Evolutionary conservation across 768 basidiomycete genomes (phyloP).

Genomic region (Kwoniella bestiolae): DNA sequence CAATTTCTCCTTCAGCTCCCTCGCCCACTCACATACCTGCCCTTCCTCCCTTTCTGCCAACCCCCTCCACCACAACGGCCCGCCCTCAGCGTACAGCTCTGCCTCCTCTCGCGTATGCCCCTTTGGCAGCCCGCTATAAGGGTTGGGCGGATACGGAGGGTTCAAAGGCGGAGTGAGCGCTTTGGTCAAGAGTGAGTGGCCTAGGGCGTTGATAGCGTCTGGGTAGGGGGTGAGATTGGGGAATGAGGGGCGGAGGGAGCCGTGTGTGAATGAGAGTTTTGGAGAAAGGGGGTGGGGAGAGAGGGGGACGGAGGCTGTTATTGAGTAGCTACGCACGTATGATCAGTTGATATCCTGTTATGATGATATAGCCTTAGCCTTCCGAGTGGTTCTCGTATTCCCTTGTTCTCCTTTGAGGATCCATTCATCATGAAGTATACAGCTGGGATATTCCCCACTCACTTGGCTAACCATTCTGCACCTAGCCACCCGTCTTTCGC

Average conservation of each 20-base stretch:
- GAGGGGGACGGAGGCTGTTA: constrained; percentile 61
- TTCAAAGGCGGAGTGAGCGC: constrained; percentile 73
- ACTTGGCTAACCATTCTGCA: constrained; percentile 77
- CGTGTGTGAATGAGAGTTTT: constrained; percentile 84
- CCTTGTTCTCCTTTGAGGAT: too few relatives aligned
- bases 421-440: too few relatives aligned
- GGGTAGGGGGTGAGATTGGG: constrained; percentile 77
- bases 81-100: constrained; percentile 73
- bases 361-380: too few relatives aligned
- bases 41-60: constrained; percentile 79
- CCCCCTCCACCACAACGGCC: constrained; percentile 93
- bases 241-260: constrained; percentile 79
- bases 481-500: constrained; percentile 74
- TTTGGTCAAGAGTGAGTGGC: constrained; percentile 70
- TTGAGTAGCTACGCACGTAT: constrained; percentile 42
- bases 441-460: constrained; percentile 20
- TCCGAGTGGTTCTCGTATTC: too few relatives aligned
- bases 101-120: constrained; percentile 70
- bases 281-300: constrained; percentile 57
- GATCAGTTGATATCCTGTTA: too few relatives aligned
- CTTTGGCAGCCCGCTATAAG: constrained; percentile 67
- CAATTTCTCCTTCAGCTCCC: constrained; percentile 70
- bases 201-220: constrained; percentile 75
- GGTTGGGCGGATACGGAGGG: constrained; percentile 76
- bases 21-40: constrained; percentile 71